Evolutionary conservation across 2,329 filamentous ascomycete genomes (phyloP).

Genomic region (Aspergillus candidus): DNA sequence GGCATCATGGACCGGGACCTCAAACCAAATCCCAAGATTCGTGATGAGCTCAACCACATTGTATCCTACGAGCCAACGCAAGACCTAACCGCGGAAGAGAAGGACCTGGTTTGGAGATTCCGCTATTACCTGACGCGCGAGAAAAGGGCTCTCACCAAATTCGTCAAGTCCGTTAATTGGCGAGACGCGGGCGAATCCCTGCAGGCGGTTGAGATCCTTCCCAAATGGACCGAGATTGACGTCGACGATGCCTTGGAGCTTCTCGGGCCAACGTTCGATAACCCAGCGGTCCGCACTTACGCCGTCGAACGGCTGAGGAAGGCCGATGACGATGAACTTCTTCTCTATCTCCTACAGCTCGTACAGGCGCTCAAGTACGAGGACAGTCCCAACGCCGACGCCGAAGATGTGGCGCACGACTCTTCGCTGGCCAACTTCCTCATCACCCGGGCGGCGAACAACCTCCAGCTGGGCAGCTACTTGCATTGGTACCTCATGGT

Average conservation of each 20-base stretch:
- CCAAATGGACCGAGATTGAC: conserved; percentile 94
- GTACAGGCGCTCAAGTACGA: conserved; percentile 96
- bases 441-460: conserved; percentile 78
- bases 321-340: conserved; percentile 83
- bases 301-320: conserved; percentile 88
- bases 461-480: conserved; percentile 88
- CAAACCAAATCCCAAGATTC: conserved; percentile 91
- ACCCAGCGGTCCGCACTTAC: conserved; percentile 80
- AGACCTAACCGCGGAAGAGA: conserved; percentile 79
- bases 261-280: conserved; percentile 86
- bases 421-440: conserved; percentile 86
- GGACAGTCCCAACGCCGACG: conserved; percentile 58
- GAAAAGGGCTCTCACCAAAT: conserved; percentile 89
- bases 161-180: conserved; percentile 98
- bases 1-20: conserved; percentile 92
- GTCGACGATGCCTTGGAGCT: conserved; percentile 94
- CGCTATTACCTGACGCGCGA: conserved; percentile 88
- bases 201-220: conserved; percentile 82
- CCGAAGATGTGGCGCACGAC: conserved; percentile 60
- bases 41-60: conserved; percentile 87
- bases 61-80: conserved; percentile 91
- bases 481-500: conserved; percentile 99
- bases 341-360: conserved; percentile 85
- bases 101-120: conserved; percentile 96
- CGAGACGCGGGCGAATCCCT: conserved; percentile 75